phyloP scores from a whole-genome alignment of 2,329 filamentous ascomycete genomes.

The Berkeleyomyces rouxiae region DNA sequence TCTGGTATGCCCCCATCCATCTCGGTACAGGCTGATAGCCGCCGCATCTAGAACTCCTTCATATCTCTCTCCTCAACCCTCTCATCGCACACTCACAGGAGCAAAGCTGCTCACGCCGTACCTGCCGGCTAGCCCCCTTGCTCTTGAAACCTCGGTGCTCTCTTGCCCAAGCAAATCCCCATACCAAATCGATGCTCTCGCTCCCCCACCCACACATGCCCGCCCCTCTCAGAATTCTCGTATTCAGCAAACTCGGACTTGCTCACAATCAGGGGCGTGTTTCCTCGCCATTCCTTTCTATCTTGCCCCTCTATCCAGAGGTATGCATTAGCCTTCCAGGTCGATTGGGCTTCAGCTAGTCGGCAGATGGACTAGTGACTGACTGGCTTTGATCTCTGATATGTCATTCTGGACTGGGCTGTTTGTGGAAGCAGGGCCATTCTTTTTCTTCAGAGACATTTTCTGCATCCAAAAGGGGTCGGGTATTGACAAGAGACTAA shows the following conservation, averaged over 20 bases:
- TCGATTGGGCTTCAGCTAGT: background rate
- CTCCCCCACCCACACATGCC: background rate
- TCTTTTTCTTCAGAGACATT: background rate
- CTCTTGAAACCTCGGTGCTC: background rate
- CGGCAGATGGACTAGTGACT: background rate
- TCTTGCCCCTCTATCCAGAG: background rate
- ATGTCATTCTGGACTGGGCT: background rate
- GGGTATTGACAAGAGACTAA: background rate
- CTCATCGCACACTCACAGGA: background rate
- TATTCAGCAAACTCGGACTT: slow-evolving; percentile 6
- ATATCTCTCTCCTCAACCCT: background rate
- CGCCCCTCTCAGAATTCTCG: slow-evolving; percentile 5
- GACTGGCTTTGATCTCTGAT: background rate
- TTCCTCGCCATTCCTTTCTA: background rate
- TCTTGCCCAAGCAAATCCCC: background rate
- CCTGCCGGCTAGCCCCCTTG: background rate
- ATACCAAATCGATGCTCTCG: background rate
- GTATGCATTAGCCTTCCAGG: background rate
- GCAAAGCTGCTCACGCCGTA: background rate
- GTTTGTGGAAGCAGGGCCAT: too few relatives aligned
- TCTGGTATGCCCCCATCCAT: too few relatives aligned
- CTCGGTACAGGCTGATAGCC: too few relatives aligned
- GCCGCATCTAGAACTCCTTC: too few relatives aligned
- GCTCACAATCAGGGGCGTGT: slow-evolving; percentile 1
- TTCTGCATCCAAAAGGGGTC: background rate